phyloP scores from a whole-genome alignment of 768 basidiomycete species.

The Phlebiopsis flavidoalba region DNA sequence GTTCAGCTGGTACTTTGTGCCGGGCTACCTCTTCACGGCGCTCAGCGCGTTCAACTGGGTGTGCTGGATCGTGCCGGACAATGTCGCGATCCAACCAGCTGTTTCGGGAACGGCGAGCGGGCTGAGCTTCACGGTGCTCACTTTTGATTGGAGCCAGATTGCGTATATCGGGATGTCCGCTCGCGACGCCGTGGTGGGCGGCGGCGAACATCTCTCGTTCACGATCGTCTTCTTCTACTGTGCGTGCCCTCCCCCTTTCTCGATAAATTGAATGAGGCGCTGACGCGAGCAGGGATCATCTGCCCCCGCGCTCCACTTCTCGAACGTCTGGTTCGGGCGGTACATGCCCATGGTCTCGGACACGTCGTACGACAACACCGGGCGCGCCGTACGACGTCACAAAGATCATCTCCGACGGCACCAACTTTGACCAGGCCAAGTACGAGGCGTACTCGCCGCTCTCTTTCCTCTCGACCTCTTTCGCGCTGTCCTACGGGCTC shows the following conservation, averaged over 20 bases:
- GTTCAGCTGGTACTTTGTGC: constrained; percentile 51
- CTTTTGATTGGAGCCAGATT: constrained; percentile 76
- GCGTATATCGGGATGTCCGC: constrained; percentile 62
- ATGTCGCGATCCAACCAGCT: constrained; percentile 73
- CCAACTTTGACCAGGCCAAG: constrained; percentile 26
- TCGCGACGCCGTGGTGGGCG: constrained; percentile 61
- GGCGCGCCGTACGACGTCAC: constrained; percentile 34
- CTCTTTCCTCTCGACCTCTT: constrained; percentile 34
- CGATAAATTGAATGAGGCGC: neutral
- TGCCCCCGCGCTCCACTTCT: constrained; percentile 30
- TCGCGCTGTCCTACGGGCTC: constrained; percentile 34
- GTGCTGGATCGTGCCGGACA: constrained; percentile 67
- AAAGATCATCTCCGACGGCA: constrained; percentile 29
- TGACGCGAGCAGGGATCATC: constrained; percentile 26
- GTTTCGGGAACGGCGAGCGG: constrained; percentile 79
- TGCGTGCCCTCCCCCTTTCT: constrained; percentile 8
- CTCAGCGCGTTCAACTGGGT: constrained; percentile 40
- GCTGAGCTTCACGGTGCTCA: constrained; percentile 59
- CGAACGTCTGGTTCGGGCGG: constrained; percentile 28
- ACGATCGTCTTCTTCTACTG: constrained; percentile 41
- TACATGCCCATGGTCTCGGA: constrained; percentile 45
- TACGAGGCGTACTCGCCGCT: constrained; percentile 37
- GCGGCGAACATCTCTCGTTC: constrained; percentile 56
- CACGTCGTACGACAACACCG: constrained; percentile 35
- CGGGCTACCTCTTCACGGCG: constrained; percentile 62